Evolutionary conservation across 1,284 basidiomycete species (phyloP).

Genomic region (Microstroma glucosiphilum): DNA sequence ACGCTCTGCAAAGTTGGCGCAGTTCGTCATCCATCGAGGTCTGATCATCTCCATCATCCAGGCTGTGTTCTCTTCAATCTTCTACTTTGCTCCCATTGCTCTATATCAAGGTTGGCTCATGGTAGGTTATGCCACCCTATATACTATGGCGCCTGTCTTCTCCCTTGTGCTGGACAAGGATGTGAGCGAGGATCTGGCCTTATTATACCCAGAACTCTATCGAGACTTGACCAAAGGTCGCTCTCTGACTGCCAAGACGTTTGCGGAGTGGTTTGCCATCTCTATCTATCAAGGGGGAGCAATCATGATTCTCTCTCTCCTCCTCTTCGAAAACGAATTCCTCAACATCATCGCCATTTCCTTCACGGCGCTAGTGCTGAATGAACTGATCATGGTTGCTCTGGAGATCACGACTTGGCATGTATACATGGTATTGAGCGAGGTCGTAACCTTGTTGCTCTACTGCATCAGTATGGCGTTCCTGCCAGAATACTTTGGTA

Average conservation of each 20-base stretch:
- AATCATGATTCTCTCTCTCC: conserved; percentile 95
- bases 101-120: conserved; percentile 92
- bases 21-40: conserved; percentile 92
- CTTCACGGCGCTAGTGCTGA: conserved; percentile 89
- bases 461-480: conserved; percentile 90
- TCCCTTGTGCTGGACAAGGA: conserved; percentile 92
- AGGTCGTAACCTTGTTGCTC: conserved; percentile 78
- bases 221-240: conserved; percentile 71
- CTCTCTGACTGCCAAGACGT: conserved; percentile 88
- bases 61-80: conserved; percentile 86
- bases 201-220: conserved; percentile 95
- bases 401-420: conserved; percentile 98
- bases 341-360: conserved; percentile 96
- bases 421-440: conserved; percentile 87
- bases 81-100: conserved; percentile 98
- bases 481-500: conserved; percentile 85
- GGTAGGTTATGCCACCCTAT: conserved; percentile 94
- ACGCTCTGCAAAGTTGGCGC: conserved; percentile 90
- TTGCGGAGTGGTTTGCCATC: conserved; percentile 97
- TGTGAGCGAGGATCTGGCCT: conserved; percentile 87
- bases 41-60: conserved; percentile 92
- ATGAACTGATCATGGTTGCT: conserved; percentile 98
- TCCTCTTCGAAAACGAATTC: conserved; percentile 95
- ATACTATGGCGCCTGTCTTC: conserved; percentile 98
- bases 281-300: conserved; percentile 96